Evolutionary conservation across 495 filamentous ascomycete genomes (phyloP).

Genomic region (Penicillium paxilli): DNA sequence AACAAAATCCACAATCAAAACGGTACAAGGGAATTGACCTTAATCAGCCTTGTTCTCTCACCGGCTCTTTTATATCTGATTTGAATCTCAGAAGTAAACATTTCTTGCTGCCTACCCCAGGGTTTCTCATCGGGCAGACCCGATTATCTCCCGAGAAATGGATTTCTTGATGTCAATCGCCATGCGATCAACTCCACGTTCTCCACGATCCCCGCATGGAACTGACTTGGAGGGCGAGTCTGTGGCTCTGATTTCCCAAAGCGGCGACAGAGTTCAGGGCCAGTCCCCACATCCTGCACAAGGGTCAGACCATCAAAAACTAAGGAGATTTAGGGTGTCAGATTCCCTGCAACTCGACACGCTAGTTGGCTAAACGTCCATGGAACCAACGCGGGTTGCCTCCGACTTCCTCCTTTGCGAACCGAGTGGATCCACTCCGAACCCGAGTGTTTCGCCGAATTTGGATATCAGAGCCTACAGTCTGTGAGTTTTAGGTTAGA

Average conservation of each 20-base stretch:
- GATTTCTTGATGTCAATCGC: conserved; percentile 10
- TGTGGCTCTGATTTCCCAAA: conserved; percentile 21
- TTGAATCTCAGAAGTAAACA: not conserved
- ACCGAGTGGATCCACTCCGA: conserved; percentile 9
- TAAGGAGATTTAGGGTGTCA: not conserved
- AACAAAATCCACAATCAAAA: not conserved
- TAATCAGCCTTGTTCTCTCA: not conserved
- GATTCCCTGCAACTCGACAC: not conserved
- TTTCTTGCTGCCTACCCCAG: conserved; percentile 3
- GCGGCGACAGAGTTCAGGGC: not conserved
- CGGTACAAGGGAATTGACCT: not conserved
- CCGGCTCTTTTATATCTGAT: conserved; percentile 18
- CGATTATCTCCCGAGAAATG: conserved; percentile 7
- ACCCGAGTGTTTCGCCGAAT: not conserved
- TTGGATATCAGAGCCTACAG: conserved; percentile 18
- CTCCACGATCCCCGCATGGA: conserved; percentile 18
- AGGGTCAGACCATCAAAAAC: not conserved
- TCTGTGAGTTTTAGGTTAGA: conserved; percentile 5
- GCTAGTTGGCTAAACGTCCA: not conserved
- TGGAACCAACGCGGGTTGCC: conserved; percentile 1
- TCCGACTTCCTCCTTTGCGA: conserved; percentile 6
- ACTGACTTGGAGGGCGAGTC: conserved; percentile 8
- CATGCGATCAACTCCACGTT: conserved; percentile 6
- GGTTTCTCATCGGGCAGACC: conserved; percentile 4
- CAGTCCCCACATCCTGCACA: conserved; percentile 1